Conservation (phyloP, 768 basidiomycete species). For the Termitomyces sp. region DNA sequence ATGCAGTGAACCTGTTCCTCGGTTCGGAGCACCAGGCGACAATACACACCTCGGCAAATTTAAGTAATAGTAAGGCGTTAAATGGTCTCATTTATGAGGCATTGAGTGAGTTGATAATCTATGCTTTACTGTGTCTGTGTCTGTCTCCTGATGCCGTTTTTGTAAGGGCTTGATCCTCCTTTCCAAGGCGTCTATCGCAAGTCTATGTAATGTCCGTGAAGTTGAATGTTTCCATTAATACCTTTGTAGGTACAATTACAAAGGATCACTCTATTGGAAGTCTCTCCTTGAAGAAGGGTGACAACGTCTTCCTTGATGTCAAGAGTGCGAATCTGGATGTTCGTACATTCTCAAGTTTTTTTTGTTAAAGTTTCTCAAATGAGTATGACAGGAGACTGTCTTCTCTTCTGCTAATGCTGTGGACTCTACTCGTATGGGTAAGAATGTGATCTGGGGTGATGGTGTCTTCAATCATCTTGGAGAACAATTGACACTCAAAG, state of each 20-base stretch:
- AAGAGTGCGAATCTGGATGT: constrained; percentile 54
- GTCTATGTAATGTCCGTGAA: constrained; percentile 12
- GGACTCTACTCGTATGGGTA: constrained; percentile 38
- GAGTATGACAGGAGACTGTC: constrained; percentile 33
- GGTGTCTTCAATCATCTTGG: constrained; percentile 40
- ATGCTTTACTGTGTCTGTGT: background rate
- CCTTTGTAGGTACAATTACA: constrained; percentile 36
- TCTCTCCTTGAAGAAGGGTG: constrained; percentile 36
- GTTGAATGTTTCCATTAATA: background rate
- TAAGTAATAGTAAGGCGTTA: constrained; percentile 30
- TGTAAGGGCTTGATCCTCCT: constrained; percentile 63
- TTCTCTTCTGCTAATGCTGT: constrained; percentile 45
- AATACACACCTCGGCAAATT: constrained; percentile 30
- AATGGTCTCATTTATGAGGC: constrained; percentile 63
- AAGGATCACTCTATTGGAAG: constrained; percentile 39
- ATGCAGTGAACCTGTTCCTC: constrained; percentile 61
- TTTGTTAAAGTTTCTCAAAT: background rate
- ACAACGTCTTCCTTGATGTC: constrained; percentile 61
- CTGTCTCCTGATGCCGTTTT: constrained; percentile 2
- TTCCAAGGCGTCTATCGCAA: constrained; percentile 66
- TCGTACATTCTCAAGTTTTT: constrained; percentile 17
- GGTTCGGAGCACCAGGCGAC: constrained; percentile 37
- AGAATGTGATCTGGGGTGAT: constrained; percentile 43
- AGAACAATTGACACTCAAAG: constrained; percentile 50
- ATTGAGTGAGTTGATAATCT: constrained; percentile 42